Conservation (phyloP, 495 filamentous ascomycete species). For the Hypoxylon rickii region DNA sequence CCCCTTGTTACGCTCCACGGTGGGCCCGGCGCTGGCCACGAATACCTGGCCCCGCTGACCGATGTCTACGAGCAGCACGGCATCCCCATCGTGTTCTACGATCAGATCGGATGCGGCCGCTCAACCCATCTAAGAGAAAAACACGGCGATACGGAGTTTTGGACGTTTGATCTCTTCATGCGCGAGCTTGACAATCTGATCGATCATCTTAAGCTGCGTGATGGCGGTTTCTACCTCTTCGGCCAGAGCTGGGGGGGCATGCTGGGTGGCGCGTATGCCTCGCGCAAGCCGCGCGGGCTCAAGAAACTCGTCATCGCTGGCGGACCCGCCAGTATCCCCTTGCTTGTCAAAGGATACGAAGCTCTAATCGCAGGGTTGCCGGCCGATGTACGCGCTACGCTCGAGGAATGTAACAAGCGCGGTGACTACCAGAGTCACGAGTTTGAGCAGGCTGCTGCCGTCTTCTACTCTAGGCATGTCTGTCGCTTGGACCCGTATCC, state of each 20-base stretch:
- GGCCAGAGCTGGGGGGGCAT: slow-evolving; percentile 56
- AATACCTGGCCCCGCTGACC: slow-evolving; percentile 49
- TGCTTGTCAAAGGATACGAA: slow-evolving; percentile 38
- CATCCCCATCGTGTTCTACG: slow-evolving; percentile 59
- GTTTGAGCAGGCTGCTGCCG: slow-evolving; percentile 47
- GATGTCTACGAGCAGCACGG: slow-evolving; percentile 42
- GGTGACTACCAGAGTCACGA: slow-evolving; percentile 31
- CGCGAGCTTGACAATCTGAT: slow-evolving; percentile 59
- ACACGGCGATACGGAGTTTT: slow-evolving; percentile 46
- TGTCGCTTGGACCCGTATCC: slow-evolving; percentile 50
- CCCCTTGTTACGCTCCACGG: slow-evolving; percentile 50
- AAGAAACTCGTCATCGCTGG: slow-evolving; percentile 48
- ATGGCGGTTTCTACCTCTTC: slow-evolving; percentile 47
- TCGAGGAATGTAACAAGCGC: slow-evolving; percentile 40
- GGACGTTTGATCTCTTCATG: slow-evolving; percentile 52
- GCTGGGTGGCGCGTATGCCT: slow-evolving; percentile 38
- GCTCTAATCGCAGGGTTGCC: slow-evolving; percentile 43
- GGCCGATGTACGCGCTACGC: slow-evolving; percentile 41
- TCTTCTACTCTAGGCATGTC: slow-evolving; percentile 47
- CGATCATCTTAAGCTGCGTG: slow-evolving; percentile 43
- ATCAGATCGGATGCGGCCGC: slow-evolving; percentile 57
- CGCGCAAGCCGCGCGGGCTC: slow-evolving; percentile 45
- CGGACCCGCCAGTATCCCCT: slow-evolving; percentile 43
- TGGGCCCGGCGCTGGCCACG: slow-evolving; percentile 52
- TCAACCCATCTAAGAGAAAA: slow-evolving; percentile 54